Evolutionary conservation across 2,329 filamentous ascomycete species (phyloP), one percentile per base, ranked within the genome.

Genomic region (Aspergillus novofumigatus): DNA sequence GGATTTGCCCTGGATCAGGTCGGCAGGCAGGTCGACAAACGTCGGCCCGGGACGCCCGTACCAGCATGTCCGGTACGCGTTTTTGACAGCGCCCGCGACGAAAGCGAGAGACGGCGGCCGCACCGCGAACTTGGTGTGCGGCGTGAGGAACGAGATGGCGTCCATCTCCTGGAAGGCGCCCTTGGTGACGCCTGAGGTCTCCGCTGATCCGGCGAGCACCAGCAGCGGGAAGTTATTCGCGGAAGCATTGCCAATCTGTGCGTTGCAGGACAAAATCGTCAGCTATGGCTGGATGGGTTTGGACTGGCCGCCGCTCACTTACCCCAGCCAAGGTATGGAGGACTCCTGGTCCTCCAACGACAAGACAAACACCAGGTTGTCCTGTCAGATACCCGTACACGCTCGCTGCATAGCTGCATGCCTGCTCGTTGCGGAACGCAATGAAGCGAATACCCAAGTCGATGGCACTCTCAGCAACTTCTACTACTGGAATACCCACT

Each of bases 111-210:
- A 72, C 3, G 76, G 65, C n/a, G 79, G 73, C 55, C 81, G 74
- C 20, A 81, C 70, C 6, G 80, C 73, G 49, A 81, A 69, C 62
- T 84, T 84, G 7, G 79, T 80, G 59, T 83, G 80, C 0, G 81
- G 79, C 11, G 76, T 76, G 10, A 85, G 67, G 6, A 85, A 69
- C 3, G 79, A 74, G 26, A 85, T 74, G 23, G 81, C 79, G 64
- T 85, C 81, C 55, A 85, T 72, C 65, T 85, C 82, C 67, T 85
- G 83, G 60, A 85, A 85, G 29, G 77, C 80, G 23, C 80, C 81
- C 62, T 82, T 83, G 9, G 77, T 79, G 20, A 79, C 72, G 14
- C 79, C 71, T 59, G 80, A 76, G 1, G 80, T 80, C 65, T 84
- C 81, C 44, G 76, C 78, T 3, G 81, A 81, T 1, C 83, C 82